These are phyloP conservation scores for Usnea hakonensis DNA, from an alignment of 495 filamentous ascomycete species.

Conservation along the genomic window DNA sequence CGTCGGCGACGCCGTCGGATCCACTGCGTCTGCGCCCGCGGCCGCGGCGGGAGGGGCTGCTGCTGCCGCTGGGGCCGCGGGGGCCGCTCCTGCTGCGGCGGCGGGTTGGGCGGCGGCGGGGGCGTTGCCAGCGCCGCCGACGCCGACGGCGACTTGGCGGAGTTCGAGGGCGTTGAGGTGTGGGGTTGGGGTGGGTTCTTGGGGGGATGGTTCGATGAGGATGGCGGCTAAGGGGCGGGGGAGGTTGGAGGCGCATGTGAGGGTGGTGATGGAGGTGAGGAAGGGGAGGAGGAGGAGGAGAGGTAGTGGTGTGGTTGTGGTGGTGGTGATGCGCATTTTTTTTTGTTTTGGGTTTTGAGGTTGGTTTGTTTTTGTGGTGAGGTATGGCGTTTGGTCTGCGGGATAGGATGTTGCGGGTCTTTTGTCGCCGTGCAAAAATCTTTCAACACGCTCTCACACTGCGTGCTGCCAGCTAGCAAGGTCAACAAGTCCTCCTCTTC, in stretches of 20 bases:
- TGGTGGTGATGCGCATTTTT: constrained; percentile 2
- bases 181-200: constrained; percentile 5
- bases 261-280: not conserved
- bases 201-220: constrained; percentile 13
- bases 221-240: constrained; percentile 16
- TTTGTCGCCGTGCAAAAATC: not conserved
- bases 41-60: constrained; percentile 6
- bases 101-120: constrained; percentile 14
- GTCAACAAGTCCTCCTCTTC: not conserved
- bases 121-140: constrained; percentile 11
- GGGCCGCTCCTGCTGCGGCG: constrained; percentile 5
- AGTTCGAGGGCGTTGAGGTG: constrained; percentile 18
- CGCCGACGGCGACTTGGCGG: constrained; percentile 17
- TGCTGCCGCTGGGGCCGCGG: not conserved
- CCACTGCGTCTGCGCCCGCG: constrained; percentile 8
- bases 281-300: constrained; percentile 15
- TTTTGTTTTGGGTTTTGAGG: not conserved
- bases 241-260: not conserved
- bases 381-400: not conserved
- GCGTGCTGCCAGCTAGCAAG: too few relatives aligned
- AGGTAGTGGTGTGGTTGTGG: constrained; percentile 7
- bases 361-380: not conserved
- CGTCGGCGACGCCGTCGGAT: not conserved
- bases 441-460: not conserved
- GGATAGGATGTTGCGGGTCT: not conserved